Evolutionary conservation across 768 basidiomycete species (phyloP).

Genomic region (Suillus spraguei): DNA sequence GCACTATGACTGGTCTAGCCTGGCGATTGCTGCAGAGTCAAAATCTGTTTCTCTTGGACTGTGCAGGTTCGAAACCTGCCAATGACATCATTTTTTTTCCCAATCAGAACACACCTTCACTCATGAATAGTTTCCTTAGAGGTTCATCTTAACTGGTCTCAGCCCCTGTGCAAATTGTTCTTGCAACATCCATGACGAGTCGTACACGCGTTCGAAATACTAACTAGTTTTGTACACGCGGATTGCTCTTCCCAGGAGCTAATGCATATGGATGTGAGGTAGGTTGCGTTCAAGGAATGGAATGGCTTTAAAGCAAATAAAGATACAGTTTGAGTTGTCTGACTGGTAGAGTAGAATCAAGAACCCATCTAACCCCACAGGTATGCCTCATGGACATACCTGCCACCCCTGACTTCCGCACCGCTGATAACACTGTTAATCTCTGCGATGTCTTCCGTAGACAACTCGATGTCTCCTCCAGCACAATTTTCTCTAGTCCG

Average conservation of each 20-base stretch:
- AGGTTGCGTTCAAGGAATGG: neutral
- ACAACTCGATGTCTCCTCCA: conserved; percentile 45
- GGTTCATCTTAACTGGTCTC: too few species aligned
- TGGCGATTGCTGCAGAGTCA: too few species aligned
- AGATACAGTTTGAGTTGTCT: neutral
- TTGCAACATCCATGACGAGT: too few species aligned
- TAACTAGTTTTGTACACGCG: neutral
- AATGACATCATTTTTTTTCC: too few species aligned
- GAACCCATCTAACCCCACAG: conserved; percentile 36
- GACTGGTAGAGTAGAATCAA: neutral
- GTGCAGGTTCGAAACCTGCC: too few species aligned
- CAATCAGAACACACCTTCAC: too few species aligned
- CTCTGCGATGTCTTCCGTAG: conserved; percentile 41
- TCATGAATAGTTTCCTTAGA: too few species aligned
- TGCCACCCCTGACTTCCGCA: conserved; percentile 40
- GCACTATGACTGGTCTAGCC: too few species aligned
- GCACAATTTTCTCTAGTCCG: conserved; percentile 49
- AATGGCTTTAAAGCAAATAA: neutral
- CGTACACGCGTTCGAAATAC: too few species aligned
- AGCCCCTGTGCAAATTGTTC: too few species aligned
- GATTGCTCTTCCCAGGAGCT: neutral
- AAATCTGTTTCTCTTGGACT: too few species aligned
- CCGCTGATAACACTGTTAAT: conserved; percentile 41
- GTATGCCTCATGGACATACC: conserved; percentile 33
- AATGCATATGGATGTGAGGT: neutral